A percentile compares a stretch with the other conserved stretches of the same genome.
Evolutionary conservation across 495 filamentous ascomycete species (phyloP).

Genomic region (Apodospora peruviana): DNA sequence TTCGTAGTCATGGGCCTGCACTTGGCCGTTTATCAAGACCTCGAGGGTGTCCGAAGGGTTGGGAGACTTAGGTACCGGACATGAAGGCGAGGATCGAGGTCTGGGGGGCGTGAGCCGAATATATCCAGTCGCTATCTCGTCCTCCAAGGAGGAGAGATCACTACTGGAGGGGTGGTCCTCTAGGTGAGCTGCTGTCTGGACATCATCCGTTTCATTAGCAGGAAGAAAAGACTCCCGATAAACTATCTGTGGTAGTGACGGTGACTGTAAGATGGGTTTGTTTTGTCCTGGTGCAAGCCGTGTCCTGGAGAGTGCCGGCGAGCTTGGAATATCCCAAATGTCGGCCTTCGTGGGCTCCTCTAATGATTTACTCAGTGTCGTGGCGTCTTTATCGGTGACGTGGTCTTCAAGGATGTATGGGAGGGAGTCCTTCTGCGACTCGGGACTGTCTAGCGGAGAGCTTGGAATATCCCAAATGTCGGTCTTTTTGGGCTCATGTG

Average conservation of each 20-base stretch:
- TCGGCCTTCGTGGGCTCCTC: neutral
- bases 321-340: neutral
- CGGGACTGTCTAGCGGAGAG: conserved; percentile 30
- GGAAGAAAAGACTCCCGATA: neutral
- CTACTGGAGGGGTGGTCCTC: neutral
- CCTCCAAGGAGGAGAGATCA: neutral
- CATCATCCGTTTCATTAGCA: neutral
- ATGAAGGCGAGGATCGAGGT: conserved; percentile 4
- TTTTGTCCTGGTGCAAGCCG: neutral
- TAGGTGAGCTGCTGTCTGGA: neutral
- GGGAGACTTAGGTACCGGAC: conserved; percentile 5
- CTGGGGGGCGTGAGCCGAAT: conserved; percentile 2
- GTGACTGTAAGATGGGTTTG: neutral
- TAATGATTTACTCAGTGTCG: neutral
- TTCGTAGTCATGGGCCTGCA: neutral
- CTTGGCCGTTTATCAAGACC: neutral
- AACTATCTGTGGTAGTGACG: neutral
- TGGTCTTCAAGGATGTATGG: neutral
- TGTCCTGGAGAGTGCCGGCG: too few species aligned
- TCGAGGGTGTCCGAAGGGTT: neutral
- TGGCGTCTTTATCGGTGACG: neutral
- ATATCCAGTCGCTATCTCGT: conserved; percentile 14
- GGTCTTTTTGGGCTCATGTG: neutral
- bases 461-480: neutral
- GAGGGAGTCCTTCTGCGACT: conserved; percentile 14